A percentile compares a stretch with the other conserved stretches of the same genome.
phyloP scores from a whole-genome alignment of 73 alveolate species.

The Paramecium tetraurelia region DNA sequence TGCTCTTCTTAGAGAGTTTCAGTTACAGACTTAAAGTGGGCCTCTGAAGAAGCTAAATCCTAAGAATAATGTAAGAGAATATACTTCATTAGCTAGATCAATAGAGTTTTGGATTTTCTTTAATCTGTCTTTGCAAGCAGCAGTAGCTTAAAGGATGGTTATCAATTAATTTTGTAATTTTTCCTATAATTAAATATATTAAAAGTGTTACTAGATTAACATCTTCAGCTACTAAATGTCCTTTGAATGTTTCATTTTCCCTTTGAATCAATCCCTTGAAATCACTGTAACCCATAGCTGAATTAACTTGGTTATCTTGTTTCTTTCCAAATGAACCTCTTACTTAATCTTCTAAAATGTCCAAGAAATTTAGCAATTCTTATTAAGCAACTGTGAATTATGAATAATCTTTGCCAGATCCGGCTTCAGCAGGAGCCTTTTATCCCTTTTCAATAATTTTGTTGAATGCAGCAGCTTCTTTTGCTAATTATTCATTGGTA shows the following conservation, averaged over 20 bases:
- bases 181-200: neutral
- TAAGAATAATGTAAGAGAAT: neutral
- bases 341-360: constrained; percentile 15
- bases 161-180: constrained; percentile 13
- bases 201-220: neutral
- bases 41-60: neutral
- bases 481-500: neutral
- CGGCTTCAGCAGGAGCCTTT: neutral
- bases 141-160: constrained; percentile 37
- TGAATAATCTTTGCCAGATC: neutral
- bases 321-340: neutral
- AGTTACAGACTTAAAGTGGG: neutral
- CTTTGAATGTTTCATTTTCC: constrained; percentile 29
- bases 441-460: neutral
- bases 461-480: constrained; percentile 21
- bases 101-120: neutral
- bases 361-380: neutral
- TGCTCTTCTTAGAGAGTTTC: neutral
- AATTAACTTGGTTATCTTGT: neutral
- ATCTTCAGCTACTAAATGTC: constrained; percentile 13
- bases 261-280: constrained; percentile 17
- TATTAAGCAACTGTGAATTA: neutral
- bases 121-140: constrained; percentile 30
- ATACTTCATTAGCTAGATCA: constrained; percentile 22
- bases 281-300: constrained; percentile 45